Evolutionary conservation across 2,329 filamentous ascomycete species (phyloP).

Genomic region (Penicillium sp.): DNA sequence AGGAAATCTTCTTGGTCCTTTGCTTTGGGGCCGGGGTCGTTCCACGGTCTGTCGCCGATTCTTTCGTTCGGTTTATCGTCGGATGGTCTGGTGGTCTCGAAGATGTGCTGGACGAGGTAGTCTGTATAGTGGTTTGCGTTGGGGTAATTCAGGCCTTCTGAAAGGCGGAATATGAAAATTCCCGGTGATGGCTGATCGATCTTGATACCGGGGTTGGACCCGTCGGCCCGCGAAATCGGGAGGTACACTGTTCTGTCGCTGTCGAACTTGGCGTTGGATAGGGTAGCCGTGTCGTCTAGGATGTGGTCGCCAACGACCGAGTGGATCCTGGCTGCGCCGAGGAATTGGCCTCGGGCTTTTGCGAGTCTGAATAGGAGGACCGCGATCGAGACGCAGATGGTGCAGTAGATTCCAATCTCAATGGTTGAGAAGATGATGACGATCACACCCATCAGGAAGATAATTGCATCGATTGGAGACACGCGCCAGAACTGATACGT

Average conservation of each 20-base stretch:
- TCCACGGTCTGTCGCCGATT: background rate
- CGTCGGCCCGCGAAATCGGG: background rate
- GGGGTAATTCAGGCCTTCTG: background rate
- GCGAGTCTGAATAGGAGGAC: background rate
- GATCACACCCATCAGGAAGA: background rate
- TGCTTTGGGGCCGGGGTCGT: background rate
- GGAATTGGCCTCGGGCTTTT: background rate
- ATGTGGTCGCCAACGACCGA: background rate
- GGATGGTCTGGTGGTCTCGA: background rate
- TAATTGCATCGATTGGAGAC: background rate
- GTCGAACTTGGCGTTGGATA: background rate
- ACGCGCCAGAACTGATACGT: background rate
- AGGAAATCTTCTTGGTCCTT: background rate
- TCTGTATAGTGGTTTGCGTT: background rate
- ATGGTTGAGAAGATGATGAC: background rate
- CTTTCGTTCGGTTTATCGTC: background rate
- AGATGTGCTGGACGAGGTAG: background rate
- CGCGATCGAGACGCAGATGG: background rate
- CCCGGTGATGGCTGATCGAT: background rate
- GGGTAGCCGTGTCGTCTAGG: background rate
- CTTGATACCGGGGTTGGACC: background rate
- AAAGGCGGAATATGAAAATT: background rate
- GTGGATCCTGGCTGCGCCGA: background rate
- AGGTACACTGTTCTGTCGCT: background rate
- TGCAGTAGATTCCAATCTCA: background rate